Conservation (phyloP, 768 basidiomycete species). For the Tylopilus rubrobrunneus region DNA sequence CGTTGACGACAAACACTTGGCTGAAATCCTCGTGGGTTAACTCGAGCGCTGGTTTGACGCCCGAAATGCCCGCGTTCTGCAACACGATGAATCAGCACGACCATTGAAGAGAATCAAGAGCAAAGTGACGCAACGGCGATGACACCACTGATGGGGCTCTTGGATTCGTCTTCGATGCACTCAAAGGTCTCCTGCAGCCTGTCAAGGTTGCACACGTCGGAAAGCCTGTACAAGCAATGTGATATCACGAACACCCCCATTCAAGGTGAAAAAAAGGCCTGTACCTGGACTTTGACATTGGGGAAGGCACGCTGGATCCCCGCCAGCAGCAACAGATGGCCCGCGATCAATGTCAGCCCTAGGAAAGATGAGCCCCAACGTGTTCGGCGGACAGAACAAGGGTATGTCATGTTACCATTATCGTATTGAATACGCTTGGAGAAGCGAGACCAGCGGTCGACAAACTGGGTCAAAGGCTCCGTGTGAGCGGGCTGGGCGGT, state of each 20-base stretch:
- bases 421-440: too few species aligned
- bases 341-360: too few species aligned
- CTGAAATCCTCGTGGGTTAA: slow-evolving; percentile 53
- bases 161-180: slow-evolving; percentile 46
- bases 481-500: too few species aligned
- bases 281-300: slow-evolving; percentile 37
- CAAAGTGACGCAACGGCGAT: slow-evolving; percentile 43
- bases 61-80: slow-evolving; percentile 61
- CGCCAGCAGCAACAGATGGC: too few species aligned
- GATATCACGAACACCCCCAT: neutral
- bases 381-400: too few species aligned
- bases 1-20: slow-evolving; percentile 54
- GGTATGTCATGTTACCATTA: too few species aligned
- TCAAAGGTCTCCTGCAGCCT: slow-evolving; percentile 41
- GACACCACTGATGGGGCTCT: slow-evolving; percentile 40
- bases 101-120: too few species aligned
- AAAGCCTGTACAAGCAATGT: slow-evolving; percentile 41
- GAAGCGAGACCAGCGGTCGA: too few species aligned
- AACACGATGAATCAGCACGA: neutral
- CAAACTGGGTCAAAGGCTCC: too few species aligned
- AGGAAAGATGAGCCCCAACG: too few species aligned
- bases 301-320: slow-evolving; percentile 44
- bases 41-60: slow-evolving; percentile 57
- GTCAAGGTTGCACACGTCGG: slow-evolving; percentile 50
- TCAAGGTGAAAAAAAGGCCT: neutral